Percentiles rank a stretch among this genome's conserved stretches.
phyloP scores from a whole-genome alignment of 352 stramenopile species.

The Globisporangium cylindrosporum region DNA sequence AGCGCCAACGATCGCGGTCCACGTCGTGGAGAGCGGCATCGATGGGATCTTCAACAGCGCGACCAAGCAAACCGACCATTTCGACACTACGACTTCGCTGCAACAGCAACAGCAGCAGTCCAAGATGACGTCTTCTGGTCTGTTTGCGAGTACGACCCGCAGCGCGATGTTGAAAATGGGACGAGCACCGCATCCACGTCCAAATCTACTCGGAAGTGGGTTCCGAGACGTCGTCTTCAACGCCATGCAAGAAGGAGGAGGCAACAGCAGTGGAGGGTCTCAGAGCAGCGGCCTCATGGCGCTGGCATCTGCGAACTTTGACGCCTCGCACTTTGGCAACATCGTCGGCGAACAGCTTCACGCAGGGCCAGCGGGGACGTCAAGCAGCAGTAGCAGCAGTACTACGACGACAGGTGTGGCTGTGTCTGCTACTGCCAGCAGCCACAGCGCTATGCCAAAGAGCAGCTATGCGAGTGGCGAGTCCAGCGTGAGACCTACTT shows the following conservation, averaged over 20 bases:
- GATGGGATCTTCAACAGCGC: slow-evolving; percentile 14
- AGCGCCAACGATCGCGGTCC: slow-evolving; percentile 1
- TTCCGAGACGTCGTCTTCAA: slow-evolving; percentile 17
- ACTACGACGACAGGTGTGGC: background rate
- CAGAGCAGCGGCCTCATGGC: background rate
- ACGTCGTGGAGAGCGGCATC: slow-evolving; percentile 17
- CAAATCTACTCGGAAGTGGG: background rate
- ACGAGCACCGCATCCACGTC: background rate
- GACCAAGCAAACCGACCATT: background rate
- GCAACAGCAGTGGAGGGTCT: background rate
- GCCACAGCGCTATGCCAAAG: background rate
- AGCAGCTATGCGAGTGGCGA: background rate
- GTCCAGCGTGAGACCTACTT: background rate
- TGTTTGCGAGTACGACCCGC: slow-evolving; percentile 6
- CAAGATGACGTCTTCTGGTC: no score
- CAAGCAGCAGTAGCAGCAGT: background rate
- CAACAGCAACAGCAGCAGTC: background rate
- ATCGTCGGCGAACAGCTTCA: slow-evolving; percentile 4
- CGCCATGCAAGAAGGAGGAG: slow-evolving; percentile 4
- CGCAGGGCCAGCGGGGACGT: background rate
- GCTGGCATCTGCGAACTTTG: background rate
- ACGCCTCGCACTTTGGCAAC: slow-evolving; percentile 1
- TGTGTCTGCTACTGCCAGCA: background rate
- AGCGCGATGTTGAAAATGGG: slow-evolving; percentile 14
- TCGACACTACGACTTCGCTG: background rate